Base-by-base conservation (phyloP, 257 asterid species). In the Echium plantagineum region DNA sequence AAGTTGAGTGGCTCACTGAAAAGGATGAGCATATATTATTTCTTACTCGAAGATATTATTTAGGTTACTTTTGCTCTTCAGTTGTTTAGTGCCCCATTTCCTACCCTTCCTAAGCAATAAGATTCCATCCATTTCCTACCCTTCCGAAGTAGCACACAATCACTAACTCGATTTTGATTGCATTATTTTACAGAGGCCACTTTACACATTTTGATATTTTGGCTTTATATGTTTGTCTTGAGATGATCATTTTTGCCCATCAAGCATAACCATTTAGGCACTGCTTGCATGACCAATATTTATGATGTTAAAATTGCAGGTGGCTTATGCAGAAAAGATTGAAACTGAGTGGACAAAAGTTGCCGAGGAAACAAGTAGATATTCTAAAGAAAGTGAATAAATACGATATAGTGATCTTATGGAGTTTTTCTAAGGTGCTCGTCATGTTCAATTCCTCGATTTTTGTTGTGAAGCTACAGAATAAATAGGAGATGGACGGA, bases 281-380 rank as follows among this genome's bases (percentile, higher is more conserved):
- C 21, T 35, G 13, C 2, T n/a, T 15, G 15, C 24, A 2, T 19
- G 5, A 42, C 49, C 12, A 13, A 42, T 47, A 3, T 62, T 20
- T 28, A 46, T 63, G 51, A 62, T 65, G 52, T 52, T 68, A 64
- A 31, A n/a, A 20, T 67, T 70, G 26, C 85, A 93, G 99, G 94
- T 86, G 63, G 53, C 85, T 28, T 84, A 81, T 59, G 69, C 72
- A 65, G 95, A 89, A 75, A 89, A 77, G 67, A 84, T 89, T 22
- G 95, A 71, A 42, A 76, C 30, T 10, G 97, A 89, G 78, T 93
- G 99, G 99, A 66, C 71, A 61, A 86, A 82, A 73, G 95, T 83
- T 66, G 94, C 87, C 10, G 95, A 83, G 68, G 96, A 86, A 78
- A 89, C 91, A 7, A 61, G 77, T 61, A 80, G 75, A 67, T 89